These are phyloP conservation scores for Ensete ventricosum DNA, from an alignment of 176 grass and related monocot genomes.

Conservation along the genomic window DNA sequence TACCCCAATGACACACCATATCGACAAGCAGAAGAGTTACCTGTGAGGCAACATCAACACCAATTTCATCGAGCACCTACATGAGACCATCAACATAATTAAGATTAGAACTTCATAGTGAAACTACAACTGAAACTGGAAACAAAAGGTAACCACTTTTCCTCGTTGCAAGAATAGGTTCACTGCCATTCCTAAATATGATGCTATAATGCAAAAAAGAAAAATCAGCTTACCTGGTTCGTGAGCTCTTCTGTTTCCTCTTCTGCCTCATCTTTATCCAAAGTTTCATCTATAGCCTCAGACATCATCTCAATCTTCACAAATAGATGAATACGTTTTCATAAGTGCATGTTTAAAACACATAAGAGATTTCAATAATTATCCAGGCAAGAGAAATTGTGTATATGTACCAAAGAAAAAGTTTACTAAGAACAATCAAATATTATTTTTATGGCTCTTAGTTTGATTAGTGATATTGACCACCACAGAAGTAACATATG, in stretches of 20 bases:
- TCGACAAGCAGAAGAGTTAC: constrained; percentile 22
- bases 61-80: constrained; percentile 96
- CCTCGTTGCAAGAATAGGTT: not conserved
- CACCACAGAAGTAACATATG: not conserved
- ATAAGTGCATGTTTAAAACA: constrained; percentile 1
- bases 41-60: constrained; percentile 94
- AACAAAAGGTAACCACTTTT: not conserved
- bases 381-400: not conserved
- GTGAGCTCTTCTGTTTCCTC: constrained; percentile 99
- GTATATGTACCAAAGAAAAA: not conserved
- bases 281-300: constrained; percentile 82
- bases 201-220: too few species aligned
- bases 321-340: not conserved
- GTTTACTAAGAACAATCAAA: not conserved
- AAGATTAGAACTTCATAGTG: not conserved
- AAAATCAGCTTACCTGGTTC: constrained; percentile 59
- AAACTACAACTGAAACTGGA: not conserved
- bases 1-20: not conserved
- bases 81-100: constrained; percentile 1
- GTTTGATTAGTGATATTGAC: not conserved
- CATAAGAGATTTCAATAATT: not conserved
- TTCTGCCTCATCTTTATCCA: constrained; percentile 96
- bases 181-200: not conserved
- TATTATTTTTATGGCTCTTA: not conserved
- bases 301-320: constrained; percentile 98